phyloP scores from a whole-genome alignment of 2,329 filamentous ascomycete genomes.

The Pestalotiopsis sp. region DNA sequence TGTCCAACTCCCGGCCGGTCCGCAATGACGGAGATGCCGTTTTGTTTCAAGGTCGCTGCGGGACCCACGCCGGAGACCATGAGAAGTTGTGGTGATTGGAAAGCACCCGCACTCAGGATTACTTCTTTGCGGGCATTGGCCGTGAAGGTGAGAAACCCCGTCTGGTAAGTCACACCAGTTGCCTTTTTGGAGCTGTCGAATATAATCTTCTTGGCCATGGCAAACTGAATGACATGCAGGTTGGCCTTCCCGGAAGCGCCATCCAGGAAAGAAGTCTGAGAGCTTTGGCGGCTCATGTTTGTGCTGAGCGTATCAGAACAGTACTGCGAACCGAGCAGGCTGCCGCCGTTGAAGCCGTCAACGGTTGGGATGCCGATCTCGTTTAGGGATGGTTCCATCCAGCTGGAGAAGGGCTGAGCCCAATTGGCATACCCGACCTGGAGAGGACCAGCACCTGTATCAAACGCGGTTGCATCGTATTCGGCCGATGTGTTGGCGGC shows the following conservation, averaged over 20 bases:
- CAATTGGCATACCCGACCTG: constrained; percentile 42
- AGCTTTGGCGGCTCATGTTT: constrained; percentile 13
- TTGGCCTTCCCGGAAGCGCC: constrained; percentile 15
- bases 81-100: constrained; percentile 38
- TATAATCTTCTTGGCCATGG: constrained; percentile 43
- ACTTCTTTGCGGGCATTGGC: constrained; percentile 34
- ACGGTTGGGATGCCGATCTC: constrained; percentile 37
- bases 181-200: constrained; percentile 39
- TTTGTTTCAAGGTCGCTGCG: constrained; percentile 21
- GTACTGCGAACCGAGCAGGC: constrained; percentile 38
- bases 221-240: constrained; percentile 25
- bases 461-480: constrained; percentile 31
- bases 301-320: constrained; percentile 26
- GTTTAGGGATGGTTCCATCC: constrained; percentile 37
- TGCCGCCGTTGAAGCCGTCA: constrained; percentile 40
- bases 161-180: constrained; percentile 23
- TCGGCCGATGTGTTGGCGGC: constrained; percentile 25
- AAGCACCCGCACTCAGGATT: constrained; percentile 36
- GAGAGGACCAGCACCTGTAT: constrained; percentile 32
- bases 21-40: constrained; percentile 48
- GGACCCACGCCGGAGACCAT: constrained; percentile 37
- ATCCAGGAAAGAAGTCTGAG: constrained; percentile 12
- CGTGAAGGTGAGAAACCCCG: constrained; percentile 18
- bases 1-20: constrained; percentile 59
- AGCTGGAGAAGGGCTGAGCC: constrained; percentile 37